Evolutionary conservation across 495 filamentous ascomycete genomes (phyloP), one percentile per base, ranked within the genome.

Genomic region (Talaromyces borbonicus): DNA sequence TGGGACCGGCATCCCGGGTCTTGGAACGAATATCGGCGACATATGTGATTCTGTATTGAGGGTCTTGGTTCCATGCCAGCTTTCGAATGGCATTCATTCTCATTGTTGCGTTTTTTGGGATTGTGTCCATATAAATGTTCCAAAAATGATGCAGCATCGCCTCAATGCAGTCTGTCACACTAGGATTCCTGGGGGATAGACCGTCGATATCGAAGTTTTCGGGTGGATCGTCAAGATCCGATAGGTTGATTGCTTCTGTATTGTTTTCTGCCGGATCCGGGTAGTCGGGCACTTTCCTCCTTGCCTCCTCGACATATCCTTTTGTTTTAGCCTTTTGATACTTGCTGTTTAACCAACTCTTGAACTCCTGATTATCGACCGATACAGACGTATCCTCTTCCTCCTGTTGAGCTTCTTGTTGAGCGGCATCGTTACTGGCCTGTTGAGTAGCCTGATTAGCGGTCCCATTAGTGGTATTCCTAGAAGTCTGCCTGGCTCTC

Each of bases 1-100:
- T 56, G 40, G 67, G 65, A 0, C 67, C 67, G 36, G 56, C 55
- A 49, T 70, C 67, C 15, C 62, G 54, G 1, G 37, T 35, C 2
- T 57, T 15, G 19, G 59, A 52, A 14, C 42, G 33, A 1, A 66
- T 5, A 6, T 62, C 55, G 0, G 8, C n/a, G 6, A 45, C 53
- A 8, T 15, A 42, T 1, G 30, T 23, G 0, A 60, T 57, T 2
- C 47, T 49, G 33, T 62, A 52, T 2, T 46, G 9, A 14, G 51
- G 35, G 19, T 49, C 51, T 40, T 53, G 50, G 20, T 66, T 49
- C 18, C 59, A 68, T 19, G 62, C 42, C 5, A 63, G 32, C 36
- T 67, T 68, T 31, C 36, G 54, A 16, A 68, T 18, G 1, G 14
- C 16, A 9, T 1, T 25, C 8, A 24, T 14, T 35, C 43, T 46